Evolutionary conservation across 2,329 filamentous ascomycete genomes (phyloP).

Genomic region (Aschersonia sp.): DNA sequence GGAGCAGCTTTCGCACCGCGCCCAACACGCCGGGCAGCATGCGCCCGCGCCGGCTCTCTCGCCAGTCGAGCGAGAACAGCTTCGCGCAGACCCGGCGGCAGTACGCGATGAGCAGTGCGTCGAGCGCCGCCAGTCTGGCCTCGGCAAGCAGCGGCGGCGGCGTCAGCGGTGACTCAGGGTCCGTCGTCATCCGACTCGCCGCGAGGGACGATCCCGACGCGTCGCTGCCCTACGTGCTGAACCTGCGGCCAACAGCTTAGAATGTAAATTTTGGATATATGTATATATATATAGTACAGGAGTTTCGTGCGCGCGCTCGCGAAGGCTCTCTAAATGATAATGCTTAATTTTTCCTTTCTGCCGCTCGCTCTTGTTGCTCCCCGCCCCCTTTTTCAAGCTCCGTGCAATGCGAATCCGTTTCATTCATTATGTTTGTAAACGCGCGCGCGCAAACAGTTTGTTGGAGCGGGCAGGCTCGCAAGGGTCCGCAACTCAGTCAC

Average conservation of each 20-base stretch:
- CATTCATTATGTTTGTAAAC: too few relatives aligned
- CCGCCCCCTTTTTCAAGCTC: too few relatives aligned
- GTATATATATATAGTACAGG: background rate
- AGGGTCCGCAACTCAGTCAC: too few relatives aligned
- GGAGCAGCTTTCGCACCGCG: conserved; percentile 32
- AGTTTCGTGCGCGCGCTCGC: background rate
- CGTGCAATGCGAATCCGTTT: too few relatives aligned
- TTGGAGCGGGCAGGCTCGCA: too few relatives aligned
- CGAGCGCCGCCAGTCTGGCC: conserved; percentile 24
- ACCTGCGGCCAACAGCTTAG: conserved; percentile 14
- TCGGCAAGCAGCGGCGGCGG: conserved; percentile 11
- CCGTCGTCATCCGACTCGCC: conserved; percentile 32
- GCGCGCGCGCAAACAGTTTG: too few relatives aligned
- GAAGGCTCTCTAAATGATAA: too few relatives aligned
- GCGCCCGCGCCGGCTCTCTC: conserved; percentile 18
- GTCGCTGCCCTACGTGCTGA: conserved; percentile 22
- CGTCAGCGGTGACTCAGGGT: conserved; percentile 18
- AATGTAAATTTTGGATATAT: background rate
- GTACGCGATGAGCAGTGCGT: conserved; percentile 21
- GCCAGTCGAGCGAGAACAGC: conserved; percentile 20
- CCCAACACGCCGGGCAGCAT: conserved; percentile 37
- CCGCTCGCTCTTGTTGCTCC: too few relatives aligned
- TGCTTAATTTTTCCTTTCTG: too few relatives aligned
- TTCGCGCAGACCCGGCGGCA: conserved; percentile 27
- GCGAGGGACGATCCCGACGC: conserved; percentile 19